A percentile compares a stretch with the other conserved stretches of the same genome.
These are phyloP conservation scores for Anaeromyces robustus DNA, from an alignment of 192 early-diverging fungal genomes.

Conservation along the genomic window DNA sequence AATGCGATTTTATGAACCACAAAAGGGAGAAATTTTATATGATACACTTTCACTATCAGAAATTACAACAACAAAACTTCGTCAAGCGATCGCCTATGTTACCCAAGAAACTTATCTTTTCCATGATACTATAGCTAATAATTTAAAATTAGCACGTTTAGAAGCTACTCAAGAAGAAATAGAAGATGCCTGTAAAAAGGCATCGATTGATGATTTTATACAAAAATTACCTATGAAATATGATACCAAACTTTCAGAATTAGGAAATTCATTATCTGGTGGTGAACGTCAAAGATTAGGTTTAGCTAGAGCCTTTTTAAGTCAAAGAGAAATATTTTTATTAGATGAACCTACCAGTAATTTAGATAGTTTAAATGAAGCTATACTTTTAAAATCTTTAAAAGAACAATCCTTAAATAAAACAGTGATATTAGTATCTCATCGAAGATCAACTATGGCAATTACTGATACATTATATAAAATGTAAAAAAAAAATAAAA, in stretches of 20 bases:
- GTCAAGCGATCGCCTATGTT: background rate
- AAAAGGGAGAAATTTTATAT: background rate
- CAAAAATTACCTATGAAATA: constrained; percentile 51
- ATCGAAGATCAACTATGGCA: background rate
- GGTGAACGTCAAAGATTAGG: constrained; percentile 93
- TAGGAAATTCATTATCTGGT: constrained; percentile 59
- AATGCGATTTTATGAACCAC: background rate
- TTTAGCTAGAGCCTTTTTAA: constrained; percentile 23
- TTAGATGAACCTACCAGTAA: background rate
- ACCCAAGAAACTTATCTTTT: background rate
- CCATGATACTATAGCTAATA: background rate
- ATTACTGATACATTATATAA: too few species aligned
- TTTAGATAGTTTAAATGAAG: background rate
- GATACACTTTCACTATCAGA: background rate
- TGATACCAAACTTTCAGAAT: constrained; percentile 68
- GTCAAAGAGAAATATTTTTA: background rate
- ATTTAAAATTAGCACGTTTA: background rate
- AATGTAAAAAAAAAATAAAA: too few species aligned
- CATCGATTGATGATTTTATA: constrained; percentile 65
- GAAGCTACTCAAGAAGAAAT: constrained; percentile 22
- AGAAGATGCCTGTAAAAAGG: constrained; percentile 37
- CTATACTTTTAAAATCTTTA: background rate
- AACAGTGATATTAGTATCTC: background rate
- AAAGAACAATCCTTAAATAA: background rate
- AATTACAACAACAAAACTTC: background rate